Evolutionary conservation across 225 moss, liverwort and hornwort genomes (phyloP), one percentile per base, ranked within the genome.

Genomic region (Lunularia cruciata): DNA sequence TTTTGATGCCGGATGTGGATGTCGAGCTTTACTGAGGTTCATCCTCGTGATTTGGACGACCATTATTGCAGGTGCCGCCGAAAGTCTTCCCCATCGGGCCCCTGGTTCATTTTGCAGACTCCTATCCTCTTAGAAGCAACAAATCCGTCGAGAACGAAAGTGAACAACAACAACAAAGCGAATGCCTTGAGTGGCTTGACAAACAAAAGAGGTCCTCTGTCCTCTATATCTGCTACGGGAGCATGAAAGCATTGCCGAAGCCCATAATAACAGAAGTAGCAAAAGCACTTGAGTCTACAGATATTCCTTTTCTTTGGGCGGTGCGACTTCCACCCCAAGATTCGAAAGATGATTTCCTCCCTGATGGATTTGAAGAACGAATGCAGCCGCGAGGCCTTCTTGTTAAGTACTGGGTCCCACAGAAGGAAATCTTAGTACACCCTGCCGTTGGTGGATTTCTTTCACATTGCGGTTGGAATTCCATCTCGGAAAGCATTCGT

Each of bases 401-500:
- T 45, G 52, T 73, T 45, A 60, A 60, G 8, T 56, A 28, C 13
- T 81, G 74, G 76, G 77, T 73, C 20, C 72, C 75, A 12, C 78
- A 75, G 52, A 34, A 60, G 48, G 61, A 69, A 28, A 60, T 78
- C 13, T 71, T 83, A 6, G 34, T 39, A 7, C 82, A 83, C 39
- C 75, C 64, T 28, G 56, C 83, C 11, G 56, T 75, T 27, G 72
- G 78, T 8, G 78, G 75, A 14, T 83, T 83, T 36, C 51, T 75
- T 0, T 53, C 78, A 4, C 82, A 82, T 42, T 78, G 82, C 54
- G 82, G 78, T 37, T 83, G 78, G 78, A 78, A 83, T 27, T 78
- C 83, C 11, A 51, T 59, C 18, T 57, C 78, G 25, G 83, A 83
- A 38, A 70, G 69, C 64, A 53, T 78, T 10, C 57, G 67, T 51